Evolutionary conservation across 73 alveolate genomes (phyloP), one percentile per base, ranked within the genome.

Genomic region (Paramecium pentaurelia): DNA sequence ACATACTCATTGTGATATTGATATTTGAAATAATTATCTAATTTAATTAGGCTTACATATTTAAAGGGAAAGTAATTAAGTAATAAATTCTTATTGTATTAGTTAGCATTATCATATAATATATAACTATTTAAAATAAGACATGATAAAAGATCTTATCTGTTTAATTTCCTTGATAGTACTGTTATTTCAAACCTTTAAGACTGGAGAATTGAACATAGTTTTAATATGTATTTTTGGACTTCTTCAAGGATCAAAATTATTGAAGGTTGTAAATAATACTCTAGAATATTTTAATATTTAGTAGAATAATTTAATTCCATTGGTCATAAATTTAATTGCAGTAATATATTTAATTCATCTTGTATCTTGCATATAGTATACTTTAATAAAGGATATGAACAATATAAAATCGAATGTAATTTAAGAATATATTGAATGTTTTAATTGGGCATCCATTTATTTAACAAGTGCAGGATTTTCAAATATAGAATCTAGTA

Each of bases 401-500:
- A 64, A 12, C 25, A 28, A 12, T 64, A 4, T 8, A 3, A 28
- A 32, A 28, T 28, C 27, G 51, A 64, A 64, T 64, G 84, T 28
- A 12, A 20, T 32, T 14, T 28, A 64, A 11, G 2, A 44, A 44
- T 80, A 80, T 80, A 11, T 28, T 44, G 9, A 75, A 40, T 80
- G 64, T 28, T 25, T 80, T 25, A 2, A 80, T 80, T 80, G 91
- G 91, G 71, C 91, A 44, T 34, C 91, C 18, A 51, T 47, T 1
- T 80, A 80, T 80, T 80, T 80, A 14, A 80, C 91, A 20, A 80
- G 49, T 42, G 42, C 58, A 32, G 91, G 91, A 45, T 5, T 10
- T 28, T 80, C 91, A 47, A 28, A 40, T 20, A 44, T 80, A 14
- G 58, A 22, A 8, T 34, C 51, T 0, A 11, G 34, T 20, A 80